Percentiles rank a stretch among this genome's conserved stretches.
phyloP scores from a whole-genome alignment of 164 flowering plant species.

The Tinospora cordifolia region DNA sequence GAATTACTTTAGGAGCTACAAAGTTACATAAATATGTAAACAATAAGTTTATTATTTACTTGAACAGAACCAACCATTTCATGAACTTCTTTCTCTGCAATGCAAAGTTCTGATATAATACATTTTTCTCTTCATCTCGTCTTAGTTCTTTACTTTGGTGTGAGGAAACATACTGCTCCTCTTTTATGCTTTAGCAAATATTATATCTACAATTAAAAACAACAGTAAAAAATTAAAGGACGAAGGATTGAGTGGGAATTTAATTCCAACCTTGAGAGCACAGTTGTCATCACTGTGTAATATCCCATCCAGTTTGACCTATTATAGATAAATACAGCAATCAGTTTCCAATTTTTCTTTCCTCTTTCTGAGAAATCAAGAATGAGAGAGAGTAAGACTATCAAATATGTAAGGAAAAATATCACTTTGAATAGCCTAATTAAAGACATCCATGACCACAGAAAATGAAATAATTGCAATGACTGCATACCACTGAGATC shows the following conservation, averaged over 20 bases:
- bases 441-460: not conserved
- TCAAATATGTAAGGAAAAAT: not conserved
- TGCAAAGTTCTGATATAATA: not conserved
- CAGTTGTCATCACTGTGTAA: slow-evolving; percentile 71
- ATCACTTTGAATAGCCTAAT: not conserved
- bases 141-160: not conserved
- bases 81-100: not conserved
- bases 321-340: slow-evolving; percentile 16
- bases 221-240: not conserved
- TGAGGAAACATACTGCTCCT: not conserved
- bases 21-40: not conserved
- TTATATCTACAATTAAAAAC: too few relatives aligned
- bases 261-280: slow-evolving; percentile 62
- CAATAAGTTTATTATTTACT: not conserved
- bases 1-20: not conserved
- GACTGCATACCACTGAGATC: slow-evolving; percentile 60
- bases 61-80: not conserved
- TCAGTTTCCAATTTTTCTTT: not conserved
- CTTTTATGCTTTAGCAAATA: not conserved
- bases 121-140: not conserved
- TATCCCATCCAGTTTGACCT: slow-evolving; percentile 80
- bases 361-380: not conserved
- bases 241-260: not conserved
- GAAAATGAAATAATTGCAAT: not conserved
- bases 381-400: not conserved